These are phyloP conservation scores for Fusarium equiseti DNA, from an alignment of 2,329 filamentous ascomycete species.

Conservation along the genomic window DNA sequence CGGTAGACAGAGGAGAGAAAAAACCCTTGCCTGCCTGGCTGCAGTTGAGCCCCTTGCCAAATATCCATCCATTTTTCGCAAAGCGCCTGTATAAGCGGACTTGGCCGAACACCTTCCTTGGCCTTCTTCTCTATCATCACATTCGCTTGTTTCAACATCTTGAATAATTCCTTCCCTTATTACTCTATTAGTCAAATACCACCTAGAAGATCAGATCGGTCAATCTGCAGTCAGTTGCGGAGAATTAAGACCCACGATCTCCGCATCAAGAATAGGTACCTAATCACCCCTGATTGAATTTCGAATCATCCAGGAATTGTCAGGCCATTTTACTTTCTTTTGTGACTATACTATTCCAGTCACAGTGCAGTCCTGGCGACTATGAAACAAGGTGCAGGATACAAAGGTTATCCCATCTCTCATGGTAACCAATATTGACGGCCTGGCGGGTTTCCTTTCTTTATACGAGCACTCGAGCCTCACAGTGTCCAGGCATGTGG, in stretches of 20 bases:
- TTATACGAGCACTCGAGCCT: not conserved
- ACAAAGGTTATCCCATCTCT: not conserved
- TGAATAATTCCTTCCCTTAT: not conserved
- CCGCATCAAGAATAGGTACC: not conserved
- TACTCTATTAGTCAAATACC: not conserved
- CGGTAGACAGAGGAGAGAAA: not conserved
- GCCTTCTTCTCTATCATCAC: slow-evolving; percentile 1
- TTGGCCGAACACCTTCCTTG: slow-evolving; percentile 32
- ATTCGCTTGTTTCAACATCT: slow-evolving; percentile 5
- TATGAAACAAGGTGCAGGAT: slow-evolving; percentile 19
- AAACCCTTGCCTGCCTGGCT: slow-evolving; percentile 5
- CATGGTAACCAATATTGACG: not conserved
- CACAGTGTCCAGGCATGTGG: not conserved
- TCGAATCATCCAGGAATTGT: slow-evolving; percentile 7
- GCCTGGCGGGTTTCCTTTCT: not conserved
- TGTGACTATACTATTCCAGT: slow-evolving; percentile 19
- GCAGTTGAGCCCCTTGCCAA: slow-evolving; percentile 20
- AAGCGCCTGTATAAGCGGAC: slow-evolving; percentile 20
- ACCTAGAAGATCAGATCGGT: not conserved
- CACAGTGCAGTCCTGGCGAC: not conserved
- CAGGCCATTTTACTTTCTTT: slow-evolving; percentile 27
- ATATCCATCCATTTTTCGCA: slow-evolving; percentile 3
- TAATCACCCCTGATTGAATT: not conserved
- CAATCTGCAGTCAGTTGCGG: slow-evolving; percentile 18
- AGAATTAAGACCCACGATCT: slow-evolving; percentile 17